Evolutionary conservation across 192 early-diverging fungal genomes (phyloP), one percentile per base, ranked within the genome.

Genomic region (Gonapodya prolifera): DNA sequence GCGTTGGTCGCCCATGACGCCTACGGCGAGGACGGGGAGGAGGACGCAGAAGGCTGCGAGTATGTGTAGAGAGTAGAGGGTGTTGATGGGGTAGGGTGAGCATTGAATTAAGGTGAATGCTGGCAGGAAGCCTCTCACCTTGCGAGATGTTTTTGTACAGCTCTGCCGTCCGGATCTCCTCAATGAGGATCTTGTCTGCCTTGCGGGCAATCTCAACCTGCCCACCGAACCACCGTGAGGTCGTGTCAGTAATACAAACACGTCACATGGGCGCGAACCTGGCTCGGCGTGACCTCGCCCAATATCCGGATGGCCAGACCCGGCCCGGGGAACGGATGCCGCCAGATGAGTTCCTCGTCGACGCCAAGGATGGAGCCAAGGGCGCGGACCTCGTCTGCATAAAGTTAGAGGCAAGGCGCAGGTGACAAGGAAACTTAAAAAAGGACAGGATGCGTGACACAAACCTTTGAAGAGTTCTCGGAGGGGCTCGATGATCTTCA

Each of bases 321-420:
- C 34, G 97, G 97, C 33, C 97, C 97, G 70, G 97, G 97, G 93
- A 99, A 99, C 32, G 97, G 97, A 82, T 99, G 97, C 77, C 97
- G 93, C 96, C 96, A 99, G 81, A 99, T 87, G 73, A 99, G 85
- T 74, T 99, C 96, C 76, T 95, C 93, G 84, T 93, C 94, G 79
- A 99, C 90, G 29, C 89, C 90, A 75, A 99, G 89, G 61, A 98
- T 83, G 73, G 87, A 84, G 78, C 96, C 97, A n/a, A 99, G 88
- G n/a, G 90, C 92, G 77, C 97, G 94, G 75, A 99, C 97, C 87
- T 99, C 97, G 84, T 99, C 87, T 78, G 69, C 16, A 32, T 18
- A 2, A 69, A n/a, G 8, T n/a, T 16, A 69, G 45, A 8, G 45
- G n/a, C 13, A n/a, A 69, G 8, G 13, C 8, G 45, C 45, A 8